Base-by-base conservation (phyloP, 805 yeast genomes). In the Wickerhamiella kurtzmanii region DNA sequence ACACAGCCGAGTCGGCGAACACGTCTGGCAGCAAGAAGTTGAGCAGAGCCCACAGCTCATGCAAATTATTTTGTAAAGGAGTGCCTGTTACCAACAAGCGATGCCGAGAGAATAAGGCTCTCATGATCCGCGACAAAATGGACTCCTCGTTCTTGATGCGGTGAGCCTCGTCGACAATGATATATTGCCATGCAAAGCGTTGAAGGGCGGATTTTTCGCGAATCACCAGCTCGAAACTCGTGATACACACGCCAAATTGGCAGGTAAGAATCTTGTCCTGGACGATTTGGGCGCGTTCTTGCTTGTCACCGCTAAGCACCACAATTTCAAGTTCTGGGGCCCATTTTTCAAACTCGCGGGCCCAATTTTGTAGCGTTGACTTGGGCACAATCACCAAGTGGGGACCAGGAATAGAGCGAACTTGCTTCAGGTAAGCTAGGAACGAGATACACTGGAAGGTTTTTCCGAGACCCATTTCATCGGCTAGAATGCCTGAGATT, bases 381-480 rank as follows among this genome's bases (percentile, higher is more conserved):
- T 92, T 92, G 9, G 98, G 98, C 1, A 88, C 97, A 50, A 89
- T 82, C 15, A 92, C 77, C 37, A 92, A 74, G 60, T 81, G 85
- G 0, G 98, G 98, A 0, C 98, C 98, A 53, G 80, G 83, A 9
- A 87, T 73, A 21, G 76, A 73, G 54, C 77, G 79, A 47, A 79
- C 70, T 58, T 83, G 85, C 51, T 96, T 71, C 47, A 89, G 65
- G 62, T 83, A 86, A 0, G 96, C 96, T 41, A 89, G 68, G 56
- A 89, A 92, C 1, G 97, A 79, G 43, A 89, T 88, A 1, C 97
- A 88, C 65, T 89, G 98, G 45, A 89, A 68, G 2, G 98, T 89
- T 64, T 89, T 89, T 47, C 98, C 98, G 22, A 89, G 70, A 2
- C 98, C 98, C 98, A 92, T 89, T 63, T 89, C 98, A 64, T 89